These are phyloP conservation scores for Saturnispora saitoi DNA, from an alignment of 805 yeast species.

Conservation along the genomic window DNA sequence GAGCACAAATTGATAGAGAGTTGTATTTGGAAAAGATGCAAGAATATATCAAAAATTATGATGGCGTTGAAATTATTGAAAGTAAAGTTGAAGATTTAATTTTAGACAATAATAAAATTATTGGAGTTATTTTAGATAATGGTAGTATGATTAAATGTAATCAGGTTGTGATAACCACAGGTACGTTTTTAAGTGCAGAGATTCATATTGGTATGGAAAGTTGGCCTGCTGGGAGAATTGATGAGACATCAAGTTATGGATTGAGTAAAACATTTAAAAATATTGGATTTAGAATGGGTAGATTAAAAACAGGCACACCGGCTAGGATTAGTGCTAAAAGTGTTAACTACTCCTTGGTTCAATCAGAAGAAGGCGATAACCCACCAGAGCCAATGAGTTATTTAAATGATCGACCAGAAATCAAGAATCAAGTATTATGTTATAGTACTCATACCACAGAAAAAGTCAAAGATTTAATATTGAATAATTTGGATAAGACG, in stretches of 20 bases:
- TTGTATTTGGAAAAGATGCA: conserved; percentile 80
- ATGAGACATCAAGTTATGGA: conserved; percentile 88
- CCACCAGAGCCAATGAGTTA: conserved; percentile 90
- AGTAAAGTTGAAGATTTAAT: conserved; percentile 83
- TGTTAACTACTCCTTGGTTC: conserved; percentile 57
- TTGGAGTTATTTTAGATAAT: conserved; percentile 65
- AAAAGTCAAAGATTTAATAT: conserved; percentile 60
- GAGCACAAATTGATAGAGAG: conserved; percentile 90
- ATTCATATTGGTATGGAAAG: conserved; percentile 79
- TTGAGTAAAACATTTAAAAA: conserved; percentile 66
- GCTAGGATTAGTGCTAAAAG: conserved; percentile 71
- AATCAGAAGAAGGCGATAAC: conserved; percentile 68
- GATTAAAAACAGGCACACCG: conserved; percentile 96
- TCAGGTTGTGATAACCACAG: conserved; percentile 84
- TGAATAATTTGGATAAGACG: conserved; percentile 66
- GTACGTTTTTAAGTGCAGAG: conserved; percentile 91
- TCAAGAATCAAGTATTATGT: conserved; percentile 57
- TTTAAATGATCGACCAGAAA: conserved; percentile 58
- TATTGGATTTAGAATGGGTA: conserved; percentile 76
- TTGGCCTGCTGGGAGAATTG: conserved; percentile 88
- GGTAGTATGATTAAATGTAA: conserved; percentile 54
- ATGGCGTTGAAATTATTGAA: conserved; percentile 50
- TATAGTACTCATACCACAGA: conserved; percentile 74
- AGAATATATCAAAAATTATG: conserved; percentile 43
- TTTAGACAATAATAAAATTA: conserved; percentile 30